Base-by-base conservation (phyloP, 2,329 filamentous ascomycete genomes). In the Camillea tinctor region DNA sequence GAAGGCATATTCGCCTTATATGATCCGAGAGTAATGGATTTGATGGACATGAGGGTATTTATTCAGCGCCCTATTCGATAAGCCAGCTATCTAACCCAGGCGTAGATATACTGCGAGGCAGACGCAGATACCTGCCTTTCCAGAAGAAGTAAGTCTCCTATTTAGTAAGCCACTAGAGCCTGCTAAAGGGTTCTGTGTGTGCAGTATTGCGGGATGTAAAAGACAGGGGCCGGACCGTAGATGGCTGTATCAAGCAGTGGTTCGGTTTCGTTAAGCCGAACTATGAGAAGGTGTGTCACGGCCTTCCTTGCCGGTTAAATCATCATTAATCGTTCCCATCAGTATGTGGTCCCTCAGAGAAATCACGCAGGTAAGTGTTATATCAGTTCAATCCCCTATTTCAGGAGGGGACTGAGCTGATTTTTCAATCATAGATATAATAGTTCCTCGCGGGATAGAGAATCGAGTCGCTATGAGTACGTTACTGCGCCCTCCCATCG, bases 221-320 rank as follows among this genome's bases (percentile, higher is more conserved):
- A 68, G 92, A 97, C 69, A 88, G 95, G 70, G 94, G 91, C 2
- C 86, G 95, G 72, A 94, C 97, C 71, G 90, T 98, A 59, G 91
- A 97, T 72, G 95, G 95, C 49, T 94, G 93, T 71, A 93, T 99
- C 74, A 98, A 98, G 76, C 95, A 99, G 75, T 99, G 95, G 95
- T 97, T 98, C 74, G 80, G 80, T 11, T 99, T 91, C 73, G 95
- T 99, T 50, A 99, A 99, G 76, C 95, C 95, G 2, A 98, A 98
- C 71, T 98, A 96, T 70, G 90, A 94, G 74, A 92, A 90, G 76
- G 84, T 83, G 71, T 58, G 69, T 17, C 9, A 55, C 49, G 20
- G 21, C 40, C 17, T 13, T 44, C 11, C 5, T 53, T 4, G 9
- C 5, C 20, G 8, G 1, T 6, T 9, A 21, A 20, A 20, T 3